These are phyloP conservation scores for Canavalia gladiata DNA, from an alignment of 306 rosid species.

Conservation along the genomic window DNA sequence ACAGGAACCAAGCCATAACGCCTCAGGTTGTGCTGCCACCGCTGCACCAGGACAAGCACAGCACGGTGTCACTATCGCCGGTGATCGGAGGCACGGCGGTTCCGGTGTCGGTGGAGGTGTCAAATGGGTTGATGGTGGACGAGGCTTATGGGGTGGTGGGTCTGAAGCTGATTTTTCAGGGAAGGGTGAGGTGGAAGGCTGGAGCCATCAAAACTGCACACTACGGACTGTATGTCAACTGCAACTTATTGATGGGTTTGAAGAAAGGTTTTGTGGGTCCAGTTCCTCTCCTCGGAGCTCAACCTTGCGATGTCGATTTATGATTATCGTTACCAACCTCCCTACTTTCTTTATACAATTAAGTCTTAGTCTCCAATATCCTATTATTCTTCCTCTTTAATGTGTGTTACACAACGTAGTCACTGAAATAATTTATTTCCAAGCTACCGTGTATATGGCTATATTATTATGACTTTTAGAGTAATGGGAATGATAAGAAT, in stretches of 20 bases:
- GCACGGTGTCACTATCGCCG: constrained; percentile 72
- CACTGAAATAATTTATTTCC: not conserved
- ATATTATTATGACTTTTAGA: not conserved
- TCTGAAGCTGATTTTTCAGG: constrained; percentile 67
- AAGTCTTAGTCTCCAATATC: not conserved
- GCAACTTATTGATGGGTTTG: constrained; percentile 73
- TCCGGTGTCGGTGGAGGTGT: constrained; percentile 71
- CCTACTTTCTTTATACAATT: not conserved
- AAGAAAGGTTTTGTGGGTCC: constrained; percentile 81
- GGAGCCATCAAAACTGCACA: constrained; percentile 65
- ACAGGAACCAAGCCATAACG: constrained; percentile 77
- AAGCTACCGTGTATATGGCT: not conserved
- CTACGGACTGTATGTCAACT: constrained; percentile 66
- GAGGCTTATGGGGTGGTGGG: constrained; percentile 72
- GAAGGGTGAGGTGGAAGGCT: constrained; percentile 82
- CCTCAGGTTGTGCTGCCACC: constrained; percentile 73
- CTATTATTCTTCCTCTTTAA: not conserved
- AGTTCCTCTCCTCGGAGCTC: constrained; percentile 72
- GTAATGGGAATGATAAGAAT: not conserved
- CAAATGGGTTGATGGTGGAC: constrained; percentile 66
- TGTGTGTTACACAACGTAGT: constrained; percentile 10
- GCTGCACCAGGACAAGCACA: constrained; percentile 52
- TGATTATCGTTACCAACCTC: constrained; percentile 33
- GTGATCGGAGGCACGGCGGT: constrained; percentile 73
- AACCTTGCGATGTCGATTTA: constrained; percentile 70